Conservation (phyloP, 257 asterid species). For the Petunia axillaris region DNA sequence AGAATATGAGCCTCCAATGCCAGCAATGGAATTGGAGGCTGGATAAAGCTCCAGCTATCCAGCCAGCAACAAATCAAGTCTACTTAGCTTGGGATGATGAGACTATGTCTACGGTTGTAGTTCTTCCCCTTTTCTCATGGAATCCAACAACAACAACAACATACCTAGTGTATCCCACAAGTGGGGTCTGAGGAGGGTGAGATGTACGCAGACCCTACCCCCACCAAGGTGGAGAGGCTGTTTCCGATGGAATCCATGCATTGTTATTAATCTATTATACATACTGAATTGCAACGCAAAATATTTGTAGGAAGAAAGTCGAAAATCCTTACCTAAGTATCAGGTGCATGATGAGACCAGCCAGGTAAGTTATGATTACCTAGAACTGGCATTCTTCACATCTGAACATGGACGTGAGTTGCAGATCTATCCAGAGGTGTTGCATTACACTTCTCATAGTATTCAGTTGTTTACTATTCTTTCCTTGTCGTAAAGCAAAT, state of each 20-base stretch:
- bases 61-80: too few species aligned
- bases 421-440: slow-evolving; percentile 58
- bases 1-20: slow-evolving; percentile 54
- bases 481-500: slow-evolving; percentile 29
- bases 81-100: too few species aligned
- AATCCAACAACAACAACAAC: slow-evolving; percentile 35
- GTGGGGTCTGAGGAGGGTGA: too few species aligned
- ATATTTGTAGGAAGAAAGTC: slow-evolving; percentile 82
- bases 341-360: slow-evolving; percentile 99
- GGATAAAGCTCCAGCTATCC: too few species aligned
- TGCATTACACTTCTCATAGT: slow-evolving; percentile 35
- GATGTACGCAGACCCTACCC: too few species aligned
- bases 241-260: slow-evolving; percentile 24
- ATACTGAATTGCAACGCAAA: slow-evolving; percentile 14
- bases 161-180: too few species aligned
- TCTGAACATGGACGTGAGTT: slow-evolving; percentile 49
- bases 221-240: too few species aligned
- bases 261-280: not conserved
- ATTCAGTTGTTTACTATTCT: slow-evolving; percentile 47
- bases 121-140: too few species aligned
- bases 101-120: too few species aligned
- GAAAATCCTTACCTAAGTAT: slow-evolving; percentile 64
- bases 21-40: slow-evolving; percentile 31
- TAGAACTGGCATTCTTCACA: slow-evolving; percentile 32
- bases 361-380: slow-evolving; percentile 89